A percentile compares a stretch with the other conserved stretches of the same genome.
Conservation (phyloP, 2,329 filamentous ascomycete genomes). For the Cytospora mali region DNA sequence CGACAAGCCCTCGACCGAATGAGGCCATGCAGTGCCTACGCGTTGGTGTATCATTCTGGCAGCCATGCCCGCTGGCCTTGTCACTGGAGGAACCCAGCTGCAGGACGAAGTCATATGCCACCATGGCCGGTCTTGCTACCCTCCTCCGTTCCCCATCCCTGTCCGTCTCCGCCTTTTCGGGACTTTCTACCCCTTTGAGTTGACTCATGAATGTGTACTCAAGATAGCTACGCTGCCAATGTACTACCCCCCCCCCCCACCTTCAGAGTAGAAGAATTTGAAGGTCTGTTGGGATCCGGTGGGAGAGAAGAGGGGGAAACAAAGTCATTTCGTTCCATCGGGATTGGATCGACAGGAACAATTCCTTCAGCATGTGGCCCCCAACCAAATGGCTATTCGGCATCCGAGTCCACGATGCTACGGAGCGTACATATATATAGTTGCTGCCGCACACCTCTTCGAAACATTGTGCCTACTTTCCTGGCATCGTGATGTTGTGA, state of each 20-base stretch:
- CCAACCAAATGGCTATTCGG: slow-evolving; percentile 5
- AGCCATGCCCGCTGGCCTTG: neutral
- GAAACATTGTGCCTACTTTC: neutral
- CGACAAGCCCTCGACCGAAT: neutral
- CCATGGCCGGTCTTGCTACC: slow-evolving; percentile 1
- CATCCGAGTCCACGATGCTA: slow-evolving; percentile 4
- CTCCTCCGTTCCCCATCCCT: neutral
- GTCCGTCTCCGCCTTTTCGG: slow-evolving; percentile 5
- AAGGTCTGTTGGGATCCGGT: neutral
- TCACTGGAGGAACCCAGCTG: neutral
- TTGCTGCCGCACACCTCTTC: neutral
- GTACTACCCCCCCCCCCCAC: neutral
- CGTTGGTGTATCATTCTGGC: neutral
- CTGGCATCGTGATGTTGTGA: slow-evolving; percentile 14
- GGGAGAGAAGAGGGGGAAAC: neutral
- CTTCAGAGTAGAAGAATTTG: neutral
- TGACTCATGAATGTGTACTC: neutral
- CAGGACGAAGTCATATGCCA: neutral
- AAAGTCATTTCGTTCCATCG: neutral
- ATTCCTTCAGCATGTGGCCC: neutral
- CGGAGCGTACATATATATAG: slow-evolving; percentile 4
- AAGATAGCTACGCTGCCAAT: neutral
- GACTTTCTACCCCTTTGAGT: slow-evolving; percentile 1
- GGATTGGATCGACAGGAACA: slow-evolving; percentile 17
- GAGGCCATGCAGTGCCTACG: neutral